Base-by-base conservation (phyloP, 441 rosid species). In the Mallotus japonicus region DNA sequence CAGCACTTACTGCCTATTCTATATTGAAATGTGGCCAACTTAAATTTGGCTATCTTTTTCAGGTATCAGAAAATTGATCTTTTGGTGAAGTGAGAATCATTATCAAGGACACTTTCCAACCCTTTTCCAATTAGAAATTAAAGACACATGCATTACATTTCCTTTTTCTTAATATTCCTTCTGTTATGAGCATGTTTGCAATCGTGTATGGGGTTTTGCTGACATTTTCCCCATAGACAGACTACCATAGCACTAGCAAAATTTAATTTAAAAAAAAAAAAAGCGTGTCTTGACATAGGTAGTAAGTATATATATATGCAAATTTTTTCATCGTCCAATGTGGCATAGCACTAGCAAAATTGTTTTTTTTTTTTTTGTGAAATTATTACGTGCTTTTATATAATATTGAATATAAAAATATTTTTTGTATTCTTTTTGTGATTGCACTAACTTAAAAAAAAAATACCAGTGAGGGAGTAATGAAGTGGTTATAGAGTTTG, bases 141-240 rank as follows among this genome's bases (percentile, higher is more conserved):
- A 65, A 59, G 60, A 70, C 65, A 65, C 22, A 44, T 65, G 68
- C 34, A 55, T 54, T 70, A 32, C 44, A 69, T 44, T 20, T 17
- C 40, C 14, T 15, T 50, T 16, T 68, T 24, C 11, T n/a, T 16
- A 5, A 37, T 24, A 6, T 44, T 12, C 20, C 13, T 15, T 47
- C 37, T 69, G 68, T 22, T 34, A 67, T 71, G 74, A 71, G 34
- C 40, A 62, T 34, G 3, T 67, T 62, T n/a, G 62, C 70, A 66
- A 65, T 71, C 2, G 62, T 62, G 57, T 17, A 6, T 8, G 57
- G 17, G 5, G 49, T 8, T 66, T 12, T 65, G 70, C 53, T 63
- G 56, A 42, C 56, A 66, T 62, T 69, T 34, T 46, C 8, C 42
- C 64, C 65, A 58, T 44, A 14, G 49, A 70, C 32, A 59, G 46